Evolutionary conservation across 108 stramenopile species (phyloP), one percentile per base, ranked within the genome.

Genomic region (Conticribra weissflogii): DNA sequence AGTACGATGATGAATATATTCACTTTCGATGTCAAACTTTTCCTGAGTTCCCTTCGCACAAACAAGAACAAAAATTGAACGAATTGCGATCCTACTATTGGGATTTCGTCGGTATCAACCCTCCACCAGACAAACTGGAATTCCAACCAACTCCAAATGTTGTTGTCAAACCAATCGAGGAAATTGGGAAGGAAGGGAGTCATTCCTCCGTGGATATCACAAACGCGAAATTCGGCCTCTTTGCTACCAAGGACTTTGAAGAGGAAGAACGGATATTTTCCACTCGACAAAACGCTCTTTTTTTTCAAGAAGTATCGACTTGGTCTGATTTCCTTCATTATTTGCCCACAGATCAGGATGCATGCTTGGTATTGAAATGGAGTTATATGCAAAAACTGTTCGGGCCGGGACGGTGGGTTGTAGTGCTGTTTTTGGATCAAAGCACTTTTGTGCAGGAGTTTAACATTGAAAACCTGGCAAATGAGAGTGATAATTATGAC

Each of bases 341-440:
- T 12, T 25, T 55, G 28, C 54, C 54, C 27, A 44, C 8, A 15
- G 31, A 32, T 3, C 22, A 61, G 3, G 25, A 23, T 22, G 25
- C 21, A 25, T 61, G 59, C 21, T 8, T 21, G 59, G 44, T 27
- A 36, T 44, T 61, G 59, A 4, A 61, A 14, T 61, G 59, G 19
- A n/a, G 36, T 19, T 23, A 44, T 21, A 44, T 61, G 19, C 9
- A 61, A 45, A 19, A 41, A 27, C 16, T 61, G 17, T 44, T n/a
- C 5, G 3, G 54, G 5, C 54, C 54, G 27, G 54, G 54, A 55
- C 54, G 54, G 28, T 55, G 54, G 54, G 25, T 29, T 4, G 12
- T 55, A 4, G 17, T 14, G 14, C 23, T 55, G 28, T 23, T 55
- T 14, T 61, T 61, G 44, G 44, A 61, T 45, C 18, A 61, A 21